Evolutionary conservation across 371 early-diverging fungal genomes (phyloP).

Genomic region (Mucor plumbeus): DNA sequence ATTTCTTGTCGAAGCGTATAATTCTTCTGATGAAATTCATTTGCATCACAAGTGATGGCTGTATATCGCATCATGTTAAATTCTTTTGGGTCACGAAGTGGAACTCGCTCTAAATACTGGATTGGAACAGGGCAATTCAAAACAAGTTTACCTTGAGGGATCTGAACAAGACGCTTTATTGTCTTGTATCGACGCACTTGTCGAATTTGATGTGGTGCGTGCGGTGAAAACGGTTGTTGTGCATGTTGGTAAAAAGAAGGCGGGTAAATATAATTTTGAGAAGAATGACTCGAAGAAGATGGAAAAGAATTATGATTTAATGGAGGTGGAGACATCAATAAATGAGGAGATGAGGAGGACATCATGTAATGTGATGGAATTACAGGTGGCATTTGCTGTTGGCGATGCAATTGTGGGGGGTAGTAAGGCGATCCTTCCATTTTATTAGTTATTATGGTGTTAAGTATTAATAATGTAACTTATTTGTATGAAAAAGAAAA

Average conservation of each 20-base stretch:
- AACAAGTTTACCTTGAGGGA: constrained; percentile 74
- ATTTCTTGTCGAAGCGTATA: constrained; percentile 85
- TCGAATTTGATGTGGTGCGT: constrained; percentile 10
- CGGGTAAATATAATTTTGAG: not conserved
- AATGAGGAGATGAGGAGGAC: constrained; percentile 6
- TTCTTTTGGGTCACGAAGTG: constrained; percentile 62
- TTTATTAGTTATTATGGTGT: not conserved
- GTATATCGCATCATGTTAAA: constrained; percentile 80
- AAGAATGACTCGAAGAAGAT: not conserved
- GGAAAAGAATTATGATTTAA: not conserved
- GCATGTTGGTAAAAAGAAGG: not conserved
- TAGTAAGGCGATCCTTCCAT: constrained; percentile 11
- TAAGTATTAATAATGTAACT: not conserved
- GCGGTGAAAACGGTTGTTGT: not conserved
- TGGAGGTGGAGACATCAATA: constrained; percentile 4
- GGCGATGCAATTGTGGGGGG: not conserved
- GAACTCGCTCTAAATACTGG: constrained; percentile 60
- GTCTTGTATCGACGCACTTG: constrained; percentile 55
- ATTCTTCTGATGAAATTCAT: constrained; percentile 71
- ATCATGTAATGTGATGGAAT: not conserved
- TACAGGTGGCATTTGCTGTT: not conserved
- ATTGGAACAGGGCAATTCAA: constrained; percentile 75
- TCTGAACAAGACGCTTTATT: constrained; percentile 51
- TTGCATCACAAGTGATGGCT: constrained; percentile 77
- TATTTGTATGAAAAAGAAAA: not conserved